These are phyloP conservation scores for Echeveria elegans DNA, from an alignment of 164 flowering plant species.

Conservation along the genomic window DNA sequence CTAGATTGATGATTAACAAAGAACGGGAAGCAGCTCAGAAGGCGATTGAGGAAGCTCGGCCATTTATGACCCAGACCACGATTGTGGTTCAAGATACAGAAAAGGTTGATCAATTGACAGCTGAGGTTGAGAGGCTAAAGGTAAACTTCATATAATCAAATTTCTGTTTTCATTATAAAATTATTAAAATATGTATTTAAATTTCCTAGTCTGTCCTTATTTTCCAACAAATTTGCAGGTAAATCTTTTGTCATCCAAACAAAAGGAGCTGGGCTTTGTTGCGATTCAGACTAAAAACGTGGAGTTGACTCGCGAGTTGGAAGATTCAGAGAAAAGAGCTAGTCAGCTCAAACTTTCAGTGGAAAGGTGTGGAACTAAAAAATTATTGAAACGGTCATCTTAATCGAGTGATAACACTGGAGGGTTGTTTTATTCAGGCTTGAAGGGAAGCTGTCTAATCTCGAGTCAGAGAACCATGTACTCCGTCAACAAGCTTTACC, in stretches of 20 bases:
- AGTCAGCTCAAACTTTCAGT: constrained; percentile 78
- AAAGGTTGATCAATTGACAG: not conserved
- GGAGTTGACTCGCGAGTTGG: constrained; percentile 55
- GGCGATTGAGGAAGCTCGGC: constrained; percentile 76
- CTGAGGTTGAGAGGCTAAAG: not conserved
- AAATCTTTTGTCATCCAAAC: constrained; percentile 41
- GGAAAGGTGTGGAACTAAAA: constrained; percentile 56
- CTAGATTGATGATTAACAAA: constrained; percentile 38
- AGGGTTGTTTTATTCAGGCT: constrained; percentile 35
- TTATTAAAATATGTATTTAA: not conserved
- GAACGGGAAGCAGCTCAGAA: constrained; percentile 73
- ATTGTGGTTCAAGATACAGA: constrained; percentile 31
- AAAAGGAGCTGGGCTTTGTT: constrained; percentile 36
- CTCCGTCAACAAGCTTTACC: constrained; percentile 93
- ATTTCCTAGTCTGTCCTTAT: too few relatives aligned
- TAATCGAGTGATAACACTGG: not conserved
- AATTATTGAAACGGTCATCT: too few relatives aligned
- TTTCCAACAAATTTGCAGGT: constrained; percentile 26
- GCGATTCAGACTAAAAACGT: constrained; percentile 49
- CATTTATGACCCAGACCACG: constrained; percentile 68
- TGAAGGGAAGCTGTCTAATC: constrained; percentile 83
- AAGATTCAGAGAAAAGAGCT: constrained; percentile 56
- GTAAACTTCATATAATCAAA: not conserved
- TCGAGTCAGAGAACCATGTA: constrained; percentile 92
- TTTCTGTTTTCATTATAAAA: not conserved